phyloP scores from a whole-genome alignment of 306 rosid genomes.

The Rosa chinensis region DNA sequence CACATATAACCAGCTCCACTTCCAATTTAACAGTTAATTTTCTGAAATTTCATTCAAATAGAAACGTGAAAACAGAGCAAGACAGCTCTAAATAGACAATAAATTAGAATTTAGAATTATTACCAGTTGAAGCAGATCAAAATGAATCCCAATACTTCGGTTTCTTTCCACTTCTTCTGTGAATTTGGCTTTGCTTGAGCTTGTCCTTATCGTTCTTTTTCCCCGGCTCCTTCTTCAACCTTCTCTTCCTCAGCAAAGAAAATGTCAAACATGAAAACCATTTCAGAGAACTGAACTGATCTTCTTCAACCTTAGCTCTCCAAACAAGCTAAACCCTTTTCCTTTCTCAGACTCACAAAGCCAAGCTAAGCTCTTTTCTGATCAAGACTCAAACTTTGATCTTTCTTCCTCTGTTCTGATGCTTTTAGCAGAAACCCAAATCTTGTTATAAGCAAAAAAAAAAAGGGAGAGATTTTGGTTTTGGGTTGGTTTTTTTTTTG shows the following conservation, averaged over 20 bases:
- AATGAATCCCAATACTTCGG: slow-evolving; percentile 16
- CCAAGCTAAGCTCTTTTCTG: background rate
- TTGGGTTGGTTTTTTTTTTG: slow-evolving; percentile 21
- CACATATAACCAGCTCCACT: background rate
- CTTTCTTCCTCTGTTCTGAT: background rate
- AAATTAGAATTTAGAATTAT: slow-evolving; percentile 31
- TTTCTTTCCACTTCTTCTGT: slow-evolving; percentile 40
- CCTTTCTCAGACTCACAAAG: slow-evolving; percentile 21
- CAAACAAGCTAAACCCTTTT: background rate
- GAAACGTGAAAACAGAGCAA: background rate
- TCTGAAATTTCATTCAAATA: background rate
- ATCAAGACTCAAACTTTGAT: slow-evolving; percentile 4
- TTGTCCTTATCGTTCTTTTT: slow-evolving; percentile 63
- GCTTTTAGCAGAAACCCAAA: slow-evolving; percentile 44
- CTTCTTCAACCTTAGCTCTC: slow-evolving; percentile 20
- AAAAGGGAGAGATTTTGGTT: slow-evolving; percentile 12
- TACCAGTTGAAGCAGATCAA: slow-evolving; percentile 72
- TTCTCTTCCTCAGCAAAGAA: slow-evolving; percentile 49
- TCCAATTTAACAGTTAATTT: background rate
- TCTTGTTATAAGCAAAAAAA: slow-evolving; percentile 33
- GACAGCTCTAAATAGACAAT: background rate
- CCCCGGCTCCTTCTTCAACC: slow-evolving; percentile 86
- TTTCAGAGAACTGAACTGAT: slow-evolving; percentile 33
- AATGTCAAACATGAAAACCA: slow-evolving; percentile 75
- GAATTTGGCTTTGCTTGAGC: slow-evolving; percentile 30